Evolutionary conservation across 441 rosid genomes (phyloP).

Genomic region (Bocquillonia castaneifolia): DNA sequence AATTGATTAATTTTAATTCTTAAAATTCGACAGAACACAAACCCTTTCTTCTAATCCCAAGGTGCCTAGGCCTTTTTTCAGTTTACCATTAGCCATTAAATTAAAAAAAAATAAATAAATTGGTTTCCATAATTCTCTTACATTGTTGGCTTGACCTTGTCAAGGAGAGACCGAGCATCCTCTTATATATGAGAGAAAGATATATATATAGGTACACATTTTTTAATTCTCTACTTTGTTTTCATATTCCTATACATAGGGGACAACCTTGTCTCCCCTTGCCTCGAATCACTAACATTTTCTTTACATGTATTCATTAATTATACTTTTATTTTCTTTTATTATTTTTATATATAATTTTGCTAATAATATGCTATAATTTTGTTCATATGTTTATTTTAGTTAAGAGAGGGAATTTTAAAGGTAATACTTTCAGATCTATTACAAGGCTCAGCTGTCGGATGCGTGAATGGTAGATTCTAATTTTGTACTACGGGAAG

Average conservation of each 20-base stretch:
- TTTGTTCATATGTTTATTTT: no score
- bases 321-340: neutral
- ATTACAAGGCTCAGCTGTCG: no score
- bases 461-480: no score
- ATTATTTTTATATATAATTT: no score
- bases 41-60: conserved; percentile 28
- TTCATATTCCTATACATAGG: conserved; percentile 44
- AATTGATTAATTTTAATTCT: no score
- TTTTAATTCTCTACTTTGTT: conserved; percentile 26
- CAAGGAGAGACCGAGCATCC: conserved; percentile 41
- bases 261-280: conserved; percentile 65
- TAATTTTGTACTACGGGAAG: no score
- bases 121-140: conserved; percentile 12
- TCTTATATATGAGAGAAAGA: conserved; percentile 14
- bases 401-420: no score
- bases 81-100: neutral
- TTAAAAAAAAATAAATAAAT: neutral
- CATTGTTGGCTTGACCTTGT: conserved; percentile 25
- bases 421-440: no score
- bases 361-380: no score
- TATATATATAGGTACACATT: conserved; percentile 14
- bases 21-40: no score
- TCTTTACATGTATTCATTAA: neutral
- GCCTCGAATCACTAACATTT: conserved; percentile 41
- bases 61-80: no score